Evolutionary conservation across 441 rosid genomes (phyloP).

Genomic region (Cnidoscolus chayamansa): DNA sequence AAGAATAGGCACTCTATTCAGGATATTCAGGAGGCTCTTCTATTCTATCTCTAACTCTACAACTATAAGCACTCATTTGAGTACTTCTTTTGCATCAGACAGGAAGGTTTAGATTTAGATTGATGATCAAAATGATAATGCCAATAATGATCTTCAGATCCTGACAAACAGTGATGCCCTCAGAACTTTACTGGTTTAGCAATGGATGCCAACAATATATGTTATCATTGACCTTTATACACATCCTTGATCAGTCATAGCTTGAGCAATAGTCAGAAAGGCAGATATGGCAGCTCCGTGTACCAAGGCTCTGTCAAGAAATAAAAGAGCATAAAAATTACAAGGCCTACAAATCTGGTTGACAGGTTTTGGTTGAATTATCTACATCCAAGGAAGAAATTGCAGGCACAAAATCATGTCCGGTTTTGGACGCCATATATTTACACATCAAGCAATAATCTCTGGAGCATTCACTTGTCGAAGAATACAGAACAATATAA

Average conservation of each 20-base stretch:
- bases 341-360: no score
- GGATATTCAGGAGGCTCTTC: background rate
- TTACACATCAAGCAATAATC: no score
- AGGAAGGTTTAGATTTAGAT: background rate
- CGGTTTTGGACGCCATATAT: no score
- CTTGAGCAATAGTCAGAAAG: constrained; percentile 90
- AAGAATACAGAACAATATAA: no score
- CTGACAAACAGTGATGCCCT: background rate
- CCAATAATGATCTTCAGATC: background rate
- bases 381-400: no score
- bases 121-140: background rate
- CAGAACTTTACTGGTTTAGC: background rate
- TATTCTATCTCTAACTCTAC: constrained; percentile 24
- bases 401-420: no score
- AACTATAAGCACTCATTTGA: constrained; percentile 2
- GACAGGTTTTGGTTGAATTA: no score
- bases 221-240: constrained; percentile 37
- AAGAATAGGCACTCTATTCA: constrained; percentile 17
- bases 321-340: no score
- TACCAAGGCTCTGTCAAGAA: constrained; percentile 49
- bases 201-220: background rate
- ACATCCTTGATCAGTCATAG: constrained; percentile 98
- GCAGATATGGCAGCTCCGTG: constrained; percentile 92
- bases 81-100: background rate
- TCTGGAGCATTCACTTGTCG: no score